phyloP scores from a whole-genome alignment of 257 asterid genomes.

The Capsicum chinense region DNA sequence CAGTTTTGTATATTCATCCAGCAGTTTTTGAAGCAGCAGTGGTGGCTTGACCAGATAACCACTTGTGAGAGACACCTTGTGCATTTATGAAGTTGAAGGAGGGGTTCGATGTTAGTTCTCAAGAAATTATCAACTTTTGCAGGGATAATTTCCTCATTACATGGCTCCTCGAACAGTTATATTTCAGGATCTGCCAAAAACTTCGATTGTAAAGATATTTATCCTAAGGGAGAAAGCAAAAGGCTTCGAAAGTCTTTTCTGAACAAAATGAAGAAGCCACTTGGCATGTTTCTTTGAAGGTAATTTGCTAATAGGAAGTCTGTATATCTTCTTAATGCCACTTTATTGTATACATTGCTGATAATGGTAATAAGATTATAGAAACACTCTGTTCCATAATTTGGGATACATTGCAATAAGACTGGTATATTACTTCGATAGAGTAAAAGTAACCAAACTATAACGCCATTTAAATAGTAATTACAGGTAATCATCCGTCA shows the following conservation, averaged over 20 bases:
- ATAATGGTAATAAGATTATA: too few relatives aligned
- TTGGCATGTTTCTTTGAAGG: too few relatives aligned
- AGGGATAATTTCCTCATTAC: background rate
- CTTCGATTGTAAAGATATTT: background rate
- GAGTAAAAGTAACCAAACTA: too few relatives aligned
- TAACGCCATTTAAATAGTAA: too few relatives aligned
- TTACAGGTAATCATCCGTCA: too few relatives aligned
- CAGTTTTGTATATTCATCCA: background rate
- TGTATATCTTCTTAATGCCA: too few relatives aligned
- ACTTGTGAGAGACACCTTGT: constrained; percentile 22
- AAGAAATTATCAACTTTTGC: constrained; percentile 15
- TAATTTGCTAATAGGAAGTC: too few relatives aligned
- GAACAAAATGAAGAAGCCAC: background rate
- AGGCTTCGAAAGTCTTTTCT: background rate
- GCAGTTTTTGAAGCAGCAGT: constrained; percentile 6
- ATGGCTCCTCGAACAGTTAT: constrained; percentile 8
- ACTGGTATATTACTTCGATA: background rate
- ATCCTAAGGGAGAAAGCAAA: background rate
- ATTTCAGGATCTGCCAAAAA: background rate
- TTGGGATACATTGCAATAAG: background rate
- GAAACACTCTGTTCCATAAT: background rate
- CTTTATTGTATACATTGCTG: too few relatives aligned
- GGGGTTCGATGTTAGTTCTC: background rate
- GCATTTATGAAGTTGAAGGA: constrained; percentile 12
- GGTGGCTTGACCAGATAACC: constrained; percentile 1